Evolutionary conservation across 257 asterid species (phyloP), one percentile per base, ranked within the genome.

Genomic region (Oldenlandia corymbosa): DNA sequence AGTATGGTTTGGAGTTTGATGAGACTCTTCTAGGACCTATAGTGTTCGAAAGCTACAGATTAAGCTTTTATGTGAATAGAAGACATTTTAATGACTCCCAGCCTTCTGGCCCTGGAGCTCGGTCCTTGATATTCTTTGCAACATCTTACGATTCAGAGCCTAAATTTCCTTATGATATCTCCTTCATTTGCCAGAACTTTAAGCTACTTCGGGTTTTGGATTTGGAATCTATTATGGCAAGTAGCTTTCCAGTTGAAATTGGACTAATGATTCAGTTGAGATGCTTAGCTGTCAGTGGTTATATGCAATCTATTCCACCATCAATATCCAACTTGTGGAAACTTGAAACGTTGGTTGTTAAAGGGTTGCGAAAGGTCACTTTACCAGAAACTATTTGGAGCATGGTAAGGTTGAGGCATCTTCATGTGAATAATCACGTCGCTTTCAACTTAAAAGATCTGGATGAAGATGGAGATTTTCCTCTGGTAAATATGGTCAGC

Each of bases 281-380:
- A 52, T 52, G 26, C 26, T 52, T 52, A 52, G 58, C 58, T 11
- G 34, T 52, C 36, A 52, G 58, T 24, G 58, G 58, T 24, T 24
- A 52, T 26, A 52, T 52, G 36, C 36, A 52, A 16, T 26, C 36
- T 26, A 52, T 52, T 52, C 58, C 58, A 52, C 4, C 32, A 52
- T 24, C 58, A 12, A 52, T 52, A 52, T 21, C 58, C 34, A 24
- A 52, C 17, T 26, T 52, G 36, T 26, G 36, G 58, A 52, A 23
- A 11, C 34, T 52, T 1, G 58, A 52, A 30, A 52, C 58, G n/a
- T 52, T 52, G 34, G 18, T 52, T 3, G 58, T 52, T 8, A 52
- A 52, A 0, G 58, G 58, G 26, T 52, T 52, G 18, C 18, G 36
- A 52, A 52, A 52, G 58, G 58, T 52, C 34, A 4, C 12, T 5